Percentiles rank a stretch among this genome's conserved stretches.
Conservation (phyloP, 2,329 filamentous ascomycete genomes). For the Diaporthe batatas region DNA sequence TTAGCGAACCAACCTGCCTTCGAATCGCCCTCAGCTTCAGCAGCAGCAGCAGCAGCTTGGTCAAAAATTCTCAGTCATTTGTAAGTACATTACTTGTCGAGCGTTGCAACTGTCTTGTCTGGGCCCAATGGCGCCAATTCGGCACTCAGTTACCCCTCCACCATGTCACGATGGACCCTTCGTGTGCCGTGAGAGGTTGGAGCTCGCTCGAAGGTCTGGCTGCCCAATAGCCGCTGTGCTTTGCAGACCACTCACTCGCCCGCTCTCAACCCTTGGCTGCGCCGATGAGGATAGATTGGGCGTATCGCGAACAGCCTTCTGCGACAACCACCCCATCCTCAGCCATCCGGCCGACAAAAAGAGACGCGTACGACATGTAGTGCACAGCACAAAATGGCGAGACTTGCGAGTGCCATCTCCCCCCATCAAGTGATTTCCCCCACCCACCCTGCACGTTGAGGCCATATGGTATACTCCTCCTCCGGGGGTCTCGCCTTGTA, state of each 20-base stretch:
- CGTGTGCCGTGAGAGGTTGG: slow-evolving; percentile 17
- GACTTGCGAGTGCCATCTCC: slow-evolving; percentile 12
- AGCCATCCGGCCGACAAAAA: not conserved
- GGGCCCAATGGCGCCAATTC: slow-evolving; percentile 7
- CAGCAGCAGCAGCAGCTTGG: not conserved
- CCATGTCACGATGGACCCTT: slow-evolving; percentile 29
- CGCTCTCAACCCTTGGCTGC: slow-evolving; percentile 13
- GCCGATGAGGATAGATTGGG: not conserved
- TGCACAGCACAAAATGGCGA: slow-evolving; percentile 2
- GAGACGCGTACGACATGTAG: slow-evolving; percentile 17
- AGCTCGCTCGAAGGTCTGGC: slow-evolving; percentile 1
- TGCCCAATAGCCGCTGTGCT: slow-evolving; percentile 20
- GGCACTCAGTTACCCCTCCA: slow-evolving; percentile 26
- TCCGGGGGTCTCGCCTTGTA: slow-evolving; percentile 5
- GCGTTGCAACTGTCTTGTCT: slow-evolving; percentile 3
- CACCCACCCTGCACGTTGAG: slow-evolving; percentile 3
- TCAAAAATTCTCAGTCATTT: slow-evolving; percentile 6
- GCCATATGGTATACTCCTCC: not conserved
- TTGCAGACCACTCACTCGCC: slow-evolving; percentile 19
- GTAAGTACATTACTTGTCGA: slow-evolving; percentile 6
- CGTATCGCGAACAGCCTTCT: slow-evolving; percentile 6
- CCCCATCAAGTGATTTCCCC: not conserved
- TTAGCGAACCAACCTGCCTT: not conserved
- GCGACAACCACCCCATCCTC: not conserved
- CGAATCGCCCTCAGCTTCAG: not conserved